Conservation (phyloP, 164 flowering plant genomes). For the Umbellularia californica region DNA sequence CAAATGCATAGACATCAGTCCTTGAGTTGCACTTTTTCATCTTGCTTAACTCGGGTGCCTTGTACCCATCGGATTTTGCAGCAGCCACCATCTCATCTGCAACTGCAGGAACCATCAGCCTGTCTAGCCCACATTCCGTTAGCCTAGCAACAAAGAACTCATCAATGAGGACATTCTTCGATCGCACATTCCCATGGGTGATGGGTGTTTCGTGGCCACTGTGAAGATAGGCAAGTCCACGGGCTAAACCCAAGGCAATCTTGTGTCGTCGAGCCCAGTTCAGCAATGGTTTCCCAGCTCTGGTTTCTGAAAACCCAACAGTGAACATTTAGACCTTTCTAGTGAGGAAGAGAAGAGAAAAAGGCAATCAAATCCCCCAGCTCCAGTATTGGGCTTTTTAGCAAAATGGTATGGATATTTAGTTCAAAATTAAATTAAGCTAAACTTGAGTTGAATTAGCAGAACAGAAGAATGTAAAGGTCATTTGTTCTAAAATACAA, state of each 20-base stretch:
- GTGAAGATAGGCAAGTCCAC: constrained; percentile 87
- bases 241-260: constrained; percentile 76
- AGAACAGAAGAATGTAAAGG: too few relatives aligned
- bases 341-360: background rate
- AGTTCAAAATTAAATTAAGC: background rate
- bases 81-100: constrained; percentile 82
- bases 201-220: constrained; percentile 71
- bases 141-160: constrained; percentile 81
- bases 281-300: constrained; percentile 71
- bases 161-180: constrained; percentile 81
- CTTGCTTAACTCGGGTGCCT: constrained; percentile 91
- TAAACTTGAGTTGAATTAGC: too few relatives aligned
- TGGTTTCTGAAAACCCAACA: constrained; percentile 50
- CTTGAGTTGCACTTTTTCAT: constrained; percentile 91
- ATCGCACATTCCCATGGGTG: constrained; percentile 81
- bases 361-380: background rate
- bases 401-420: background rate
- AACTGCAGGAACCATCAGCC: constrained; percentile 69
- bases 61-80: constrained; percentile 86
- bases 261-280: constrained; percentile 96
- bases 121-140: constrained; percentile 90
- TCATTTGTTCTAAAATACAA: too few relatives aligned
- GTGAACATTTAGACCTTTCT: background rate
- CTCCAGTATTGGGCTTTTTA: background rate
- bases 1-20: constrained; percentile 92